Conservation (phyloP, 2,329 filamentous ascomycete species). For the Penicillium vulpinum region DNA sequence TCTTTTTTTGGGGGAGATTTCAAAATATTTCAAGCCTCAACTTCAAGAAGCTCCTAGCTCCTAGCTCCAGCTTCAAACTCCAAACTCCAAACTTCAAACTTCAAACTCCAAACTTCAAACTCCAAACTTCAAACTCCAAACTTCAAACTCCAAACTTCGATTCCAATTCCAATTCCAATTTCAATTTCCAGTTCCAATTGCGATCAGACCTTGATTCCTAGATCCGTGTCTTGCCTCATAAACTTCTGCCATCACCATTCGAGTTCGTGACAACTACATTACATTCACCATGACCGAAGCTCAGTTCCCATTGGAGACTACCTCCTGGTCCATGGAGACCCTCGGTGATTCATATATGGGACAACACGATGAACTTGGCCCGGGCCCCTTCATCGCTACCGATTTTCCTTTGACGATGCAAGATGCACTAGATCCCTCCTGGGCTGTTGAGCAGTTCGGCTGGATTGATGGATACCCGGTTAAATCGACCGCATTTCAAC, state of each 20-base stretch:
- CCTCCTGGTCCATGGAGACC: not conserved
- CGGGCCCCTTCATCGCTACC: conserved; percentile 1
- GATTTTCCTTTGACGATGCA: not conserved
- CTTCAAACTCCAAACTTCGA: not conserved
- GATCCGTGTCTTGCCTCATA: not conserved
- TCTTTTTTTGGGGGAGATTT: too few species aligned
- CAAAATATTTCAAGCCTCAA: not conserved
- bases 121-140: too few species aligned
- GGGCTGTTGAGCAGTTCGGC: not conserved
- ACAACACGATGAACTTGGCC: not conserved
- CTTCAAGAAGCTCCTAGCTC: too few species aligned
- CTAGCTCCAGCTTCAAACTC: too few species aligned
- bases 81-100: too few species aligned
- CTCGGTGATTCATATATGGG: not conserved
- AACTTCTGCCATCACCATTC: not conserved
- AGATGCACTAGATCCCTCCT: not conserved
- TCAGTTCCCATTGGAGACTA: not conserved
- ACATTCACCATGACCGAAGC: conserved; percentile 1
- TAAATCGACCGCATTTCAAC: not conserved
- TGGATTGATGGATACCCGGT: not conserved
- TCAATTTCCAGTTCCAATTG: not conserved
- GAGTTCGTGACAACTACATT: not conserved
- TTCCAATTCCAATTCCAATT: not conserved
- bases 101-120: too few species aligned
- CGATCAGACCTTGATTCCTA: not conserved